Evolutionary conservation across 163 green algal genomes (phyloP), one percentile per base, ranked within the genome.

Genomic region (Chlorella variabilis): DNA sequence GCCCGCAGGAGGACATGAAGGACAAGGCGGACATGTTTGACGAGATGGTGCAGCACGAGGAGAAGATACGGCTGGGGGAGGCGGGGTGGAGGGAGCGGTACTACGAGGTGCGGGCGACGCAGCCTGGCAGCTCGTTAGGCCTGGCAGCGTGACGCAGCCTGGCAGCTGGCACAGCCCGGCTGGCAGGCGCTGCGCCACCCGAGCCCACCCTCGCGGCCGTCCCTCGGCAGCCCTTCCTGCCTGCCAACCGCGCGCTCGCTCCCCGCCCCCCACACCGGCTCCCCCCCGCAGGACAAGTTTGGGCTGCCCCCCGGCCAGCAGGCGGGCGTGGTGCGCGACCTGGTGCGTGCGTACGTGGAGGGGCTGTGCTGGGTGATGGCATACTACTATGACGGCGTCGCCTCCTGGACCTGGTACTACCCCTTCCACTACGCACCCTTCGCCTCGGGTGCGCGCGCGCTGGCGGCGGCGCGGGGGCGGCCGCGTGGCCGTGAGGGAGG

Each of bases 401-500:
- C 94, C 20, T 96, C 89, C 56, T 99, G 96, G 96, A 95, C 93
- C 66, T 99, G 95, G 95, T 99, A 92, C 89, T 99, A 99, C 86
- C 96, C 96, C 27, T 96, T 94, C 87, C 94, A 98, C 87, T 98
- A 98, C 82, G 94, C 96, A 3, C 96, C 96, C 61, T 96, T 98
- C 86, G 96, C 96, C 20, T 96, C 91, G 23, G 89, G 87, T 91
- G 75, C 18, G 70, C 25, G 63, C 4, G 59, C 17, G n/a, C n/a
- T n/a, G n/a, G n/a, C 45, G 11, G 45, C 45, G 45, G 45, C 45
- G 11, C 11, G 45, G 45, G 45, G 11, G 11, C 15, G 45, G 15
- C 45, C 15, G 45, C 11, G 11, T 54, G 45, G 45, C 45, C 15
- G 45, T n/a, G n/a, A n/a, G n/a, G n/a, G n/a, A n/a, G n/a, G n/a